A percentile compares a stretch with the other conserved stretches of the same genome.
These are phyloP conservation scores for Fabrea salina DNA, from an alignment of 169 alveolate species.

Conservation along the genomic window DNA sequence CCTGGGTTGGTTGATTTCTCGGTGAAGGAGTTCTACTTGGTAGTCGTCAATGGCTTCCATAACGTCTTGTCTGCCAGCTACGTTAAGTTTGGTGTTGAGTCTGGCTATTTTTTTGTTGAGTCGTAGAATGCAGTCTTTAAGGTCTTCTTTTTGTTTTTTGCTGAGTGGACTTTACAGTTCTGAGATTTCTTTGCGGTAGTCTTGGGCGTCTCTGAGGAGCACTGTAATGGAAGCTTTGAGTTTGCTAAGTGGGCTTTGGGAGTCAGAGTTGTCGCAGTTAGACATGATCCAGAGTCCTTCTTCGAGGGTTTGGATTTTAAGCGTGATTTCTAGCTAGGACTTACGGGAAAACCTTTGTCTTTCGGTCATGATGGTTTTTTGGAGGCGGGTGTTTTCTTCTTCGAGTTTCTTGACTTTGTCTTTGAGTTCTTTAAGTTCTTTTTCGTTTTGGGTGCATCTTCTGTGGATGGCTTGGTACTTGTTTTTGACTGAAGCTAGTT, in stretches of 20 bases:
- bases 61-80: background rate
- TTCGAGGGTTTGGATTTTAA: conserved; percentile 17
- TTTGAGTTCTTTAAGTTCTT: background rate
- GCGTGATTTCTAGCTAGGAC: background rate
- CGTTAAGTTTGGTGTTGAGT: background rate
- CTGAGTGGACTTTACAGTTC: background rate
- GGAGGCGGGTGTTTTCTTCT: conserved; percentile 11
- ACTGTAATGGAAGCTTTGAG: conserved; percentile 10
- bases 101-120: background rate
- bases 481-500: background rate
- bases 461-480: background rate
- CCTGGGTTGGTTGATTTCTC: background rate
- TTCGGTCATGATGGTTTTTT: background rate
- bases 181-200: conserved; percentile 12
- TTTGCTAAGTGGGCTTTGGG: background rate
- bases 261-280: background rate
- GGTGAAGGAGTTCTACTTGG: background rate
- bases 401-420: conserved; percentile 17
- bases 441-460: background rate
- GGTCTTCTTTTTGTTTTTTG: background rate
- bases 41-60: background rate
- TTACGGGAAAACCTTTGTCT: conserved; percentile 12
- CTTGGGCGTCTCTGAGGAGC: background rate
- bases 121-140: background rate
- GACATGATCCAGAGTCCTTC: background rate